Evolutionary conservation across 106 monocot genomes (phyloP).

Genomic region (Phalaenopsis aphrodite): DNA sequence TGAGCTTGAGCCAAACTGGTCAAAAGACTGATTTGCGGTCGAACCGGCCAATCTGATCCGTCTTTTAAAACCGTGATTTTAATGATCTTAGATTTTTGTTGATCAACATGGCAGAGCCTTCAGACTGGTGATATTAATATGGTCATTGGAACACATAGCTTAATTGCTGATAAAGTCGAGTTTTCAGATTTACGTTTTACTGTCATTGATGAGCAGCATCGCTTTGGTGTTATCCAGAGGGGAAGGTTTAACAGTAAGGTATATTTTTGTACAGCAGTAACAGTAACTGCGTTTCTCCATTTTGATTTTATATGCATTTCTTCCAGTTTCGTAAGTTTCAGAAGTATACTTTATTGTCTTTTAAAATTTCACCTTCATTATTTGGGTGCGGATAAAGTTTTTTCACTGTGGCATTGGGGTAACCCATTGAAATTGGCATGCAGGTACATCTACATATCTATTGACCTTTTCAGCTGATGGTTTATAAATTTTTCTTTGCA

Average conservation of each 20-base stretch:
- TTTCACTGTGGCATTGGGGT: not conserved
- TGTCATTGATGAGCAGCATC: conserved; percentile 94
- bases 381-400: not conserved
- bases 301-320: not conserved
- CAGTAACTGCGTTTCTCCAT: not conserved
- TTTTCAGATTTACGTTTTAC: conserved; percentile 84
- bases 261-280: not conserved
- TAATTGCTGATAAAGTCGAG: conserved; percentile 85
- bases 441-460: not conserved
- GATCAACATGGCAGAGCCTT: conserved; percentile 44
- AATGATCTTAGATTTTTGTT: conserved; percentile 10
- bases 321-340: not conserved
- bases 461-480: not conserved
- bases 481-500: not conserved
- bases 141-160: conserved; percentile 95
- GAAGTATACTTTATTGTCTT: not conserved
- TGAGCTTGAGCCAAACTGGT: too few relatives aligned
- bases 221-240: conserved; percentile 97
- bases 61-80: too few relatives aligned
- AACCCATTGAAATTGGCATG: not conserved
- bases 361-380: not conserved
- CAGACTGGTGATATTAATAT: conserved; percentile 64
- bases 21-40: too few relatives aligned
- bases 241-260: conserved; percentile 97
- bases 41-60: too few relatives aligned